Evolutionary conservation across 2,329 filamentous ascomycete genomes (phyloP), one percentile per base, ranked within the genome.

Genomic region (Aspergillus neotritici): DNA sequence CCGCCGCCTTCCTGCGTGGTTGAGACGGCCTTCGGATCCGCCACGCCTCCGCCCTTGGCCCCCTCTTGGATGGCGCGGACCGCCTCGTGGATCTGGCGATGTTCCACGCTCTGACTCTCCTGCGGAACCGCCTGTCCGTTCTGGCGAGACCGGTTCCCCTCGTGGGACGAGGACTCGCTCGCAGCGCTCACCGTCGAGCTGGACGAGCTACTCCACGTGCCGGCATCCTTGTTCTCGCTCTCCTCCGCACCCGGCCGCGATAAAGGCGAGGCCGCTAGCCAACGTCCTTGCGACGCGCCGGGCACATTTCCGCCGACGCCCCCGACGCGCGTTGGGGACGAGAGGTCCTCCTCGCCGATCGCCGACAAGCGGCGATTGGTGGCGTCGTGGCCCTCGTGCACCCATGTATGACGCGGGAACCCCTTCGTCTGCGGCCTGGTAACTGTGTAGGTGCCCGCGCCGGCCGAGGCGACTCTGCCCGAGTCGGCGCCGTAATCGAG

Each of bases 181-280:
- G 53, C 55, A 37, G 48, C 60, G 46, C 60, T 64, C 9, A 60
- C 57, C 6, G 65, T 69, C 34, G 68, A 70, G 40, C 55, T 64
- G 16, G 66, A 64, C 11, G 54, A 64, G 49, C 58, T 63, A 50
- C 64, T 68, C 50, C 55, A 55, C 29, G 46, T 43, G 31, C 52
- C 52, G 21, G 51, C 39, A 14, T 62, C 45, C 72, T 81, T 40
- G 58, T 78, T 28, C 61, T 77, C 12, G 69, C 78, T 17, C 67
- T 78, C 40, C 61, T 78, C 48, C 71, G 80, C 15, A 76, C 78
- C 37, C 11, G 34, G 10, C 79, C 65, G 44, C 13, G 47, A 40
- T 17, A 46, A 41, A 9, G 51, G 54, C 25, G 56, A 56, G 15
- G 49, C 49, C 4, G 43, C 47, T 31, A 46, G 39, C 16, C 49